Evolutionary conservation across 805 yeast species (phyloP).

Genomic region (Candida coquimbonensis): DNA sequence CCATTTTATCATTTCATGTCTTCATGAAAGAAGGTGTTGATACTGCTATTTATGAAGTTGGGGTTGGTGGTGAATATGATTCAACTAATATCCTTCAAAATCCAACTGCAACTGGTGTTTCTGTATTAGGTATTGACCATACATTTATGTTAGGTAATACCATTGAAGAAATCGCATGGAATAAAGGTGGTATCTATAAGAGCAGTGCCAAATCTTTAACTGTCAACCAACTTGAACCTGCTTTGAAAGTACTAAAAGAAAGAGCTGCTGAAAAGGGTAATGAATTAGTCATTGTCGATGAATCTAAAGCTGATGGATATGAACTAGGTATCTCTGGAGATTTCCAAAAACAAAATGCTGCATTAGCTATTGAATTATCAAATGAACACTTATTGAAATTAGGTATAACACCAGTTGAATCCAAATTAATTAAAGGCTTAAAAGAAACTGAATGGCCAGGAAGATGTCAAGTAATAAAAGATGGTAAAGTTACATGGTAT

Average conservation of each 20-base stretch:
- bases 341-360: conserved; percentile 81
- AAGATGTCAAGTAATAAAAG: conserved; percentile 69
- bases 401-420: conserved; percentile 30
- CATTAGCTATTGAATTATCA: conserved; percentile 73
- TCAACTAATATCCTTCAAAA: conserved; percentile 81
- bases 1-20: conserved; percentile 84
- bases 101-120: conserved; percentile 82
- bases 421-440: conserved; percentile 42
- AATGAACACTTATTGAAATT: conserved; percentile 48
- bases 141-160: conserved; percentile 74
- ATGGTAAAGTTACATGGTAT: conserved; percentile 57
- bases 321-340: conserved; percentile 74
- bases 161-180: conserved; percentile 88
- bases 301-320: conserved; percentile 22
- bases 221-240: conserved; percentile 51
- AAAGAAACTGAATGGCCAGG: conserved; percentile 86
- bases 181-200: conserved; percentile 91
- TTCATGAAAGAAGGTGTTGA: conserved; percentile 86
- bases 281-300: conserved; percentile 45
- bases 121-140: conserved; percentile 89
- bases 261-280: conserved; percentile 64
- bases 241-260: conserved; percentile 47
- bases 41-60: conserved; percentile 94
- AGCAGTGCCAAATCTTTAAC: conserved; percentile 56
- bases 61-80: conserved; percentile 96